These are phyloP conservation scores for Calonectria montana DNA, from an alignment of 2,329 filamentous ascomycete genomes.

Conservation along the genomic window DNA sequence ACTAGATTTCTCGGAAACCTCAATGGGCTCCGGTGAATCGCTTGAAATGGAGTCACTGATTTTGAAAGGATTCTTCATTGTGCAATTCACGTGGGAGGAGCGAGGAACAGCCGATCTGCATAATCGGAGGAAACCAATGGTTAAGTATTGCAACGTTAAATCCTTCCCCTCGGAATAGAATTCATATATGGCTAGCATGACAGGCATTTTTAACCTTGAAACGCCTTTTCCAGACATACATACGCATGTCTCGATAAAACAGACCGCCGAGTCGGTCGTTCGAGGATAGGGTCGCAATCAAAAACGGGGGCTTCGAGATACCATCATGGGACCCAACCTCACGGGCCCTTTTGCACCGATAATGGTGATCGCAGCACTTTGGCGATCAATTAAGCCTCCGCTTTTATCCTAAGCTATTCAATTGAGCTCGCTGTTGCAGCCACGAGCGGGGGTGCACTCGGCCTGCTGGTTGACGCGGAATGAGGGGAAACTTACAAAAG, in stretches of 20 bases:
- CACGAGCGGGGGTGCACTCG: not conserved
- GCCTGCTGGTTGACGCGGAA: not conserved
- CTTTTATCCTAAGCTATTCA: not conserved
- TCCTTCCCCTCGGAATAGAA: not conserved
- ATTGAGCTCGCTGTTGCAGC: not conserved
- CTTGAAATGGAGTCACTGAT: not conserved
- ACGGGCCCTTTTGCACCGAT: not conserved
- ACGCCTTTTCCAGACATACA: not conserved
- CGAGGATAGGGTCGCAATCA: slow-evolving; percentile 14
- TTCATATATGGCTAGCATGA: not conserved
- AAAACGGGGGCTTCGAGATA: slow-evolving; percentile 6
- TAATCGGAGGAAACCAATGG: not conserved
- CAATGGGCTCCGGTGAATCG: not conserved
- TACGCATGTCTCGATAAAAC: not conserved
- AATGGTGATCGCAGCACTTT: not conserved
- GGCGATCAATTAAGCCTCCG: not conserved
- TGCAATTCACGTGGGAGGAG: not conserved
- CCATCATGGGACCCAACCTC: slow-evolving; percentile 19
- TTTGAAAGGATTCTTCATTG: slow-evolving; percentile 23
- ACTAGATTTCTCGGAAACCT: not conserved
- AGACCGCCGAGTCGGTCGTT: not conserved
- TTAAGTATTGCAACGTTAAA: slow-evolving; percentile 13
- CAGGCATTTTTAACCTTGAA: not conserved
- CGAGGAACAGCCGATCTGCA: not conserved
- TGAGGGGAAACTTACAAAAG: slow-evolving; percentile 25